A percentile compares a stretch with the other conserved stretches of the same genome.
Conservation (phyloP, 2,329 filamentous ascomycete species). For the Verticillium nonalfalfae region DNA sequence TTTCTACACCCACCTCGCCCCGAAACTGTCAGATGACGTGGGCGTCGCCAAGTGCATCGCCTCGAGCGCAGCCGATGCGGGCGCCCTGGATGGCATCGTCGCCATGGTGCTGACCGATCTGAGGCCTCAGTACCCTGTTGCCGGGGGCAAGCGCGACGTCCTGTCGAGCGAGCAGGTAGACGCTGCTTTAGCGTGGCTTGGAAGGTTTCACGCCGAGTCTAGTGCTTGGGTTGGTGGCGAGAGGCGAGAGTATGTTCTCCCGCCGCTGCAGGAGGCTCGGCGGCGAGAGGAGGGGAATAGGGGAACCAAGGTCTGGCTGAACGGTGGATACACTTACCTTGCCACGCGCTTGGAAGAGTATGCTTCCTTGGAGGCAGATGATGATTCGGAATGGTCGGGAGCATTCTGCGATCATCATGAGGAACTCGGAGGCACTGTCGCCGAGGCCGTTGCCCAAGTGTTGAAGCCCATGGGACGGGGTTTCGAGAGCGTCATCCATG, state of each 20-base stretch:
- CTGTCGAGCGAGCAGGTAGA: conserved; percentile 41
- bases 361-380: conserved; percentile 34
- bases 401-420: conserved; percentile 33
- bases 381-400: conserved; percentile 47
- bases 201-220: conserved; percentile 52
- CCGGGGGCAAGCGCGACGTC: conserved; percentile 44
- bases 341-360: conserved; percentile 56
- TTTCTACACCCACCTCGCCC: conserved; percentile 54
- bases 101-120: conserved; percentile 56
- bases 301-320: conserved; percentile 44
- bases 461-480: conserved; percentile 37
- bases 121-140: conserved; percentile 43
- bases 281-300: conserved; percentile 19
- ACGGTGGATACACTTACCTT: conserved; percentile 65
- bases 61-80: conserved; percentile 29
- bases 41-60: conserved; percentile 44
- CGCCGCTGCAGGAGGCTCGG: conserved; percentile 49
- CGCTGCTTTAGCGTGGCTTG: conserved; percentile 56
- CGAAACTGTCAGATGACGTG: conserved; percentile 31
- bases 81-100: conserved; percentile 26
- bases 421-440: conserved; percentile 27
- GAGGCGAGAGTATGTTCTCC: conserved; percentile 33
- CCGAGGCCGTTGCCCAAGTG: conserved; percentile 46
- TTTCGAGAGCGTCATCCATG: conserved; percentile 56
- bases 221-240: conserved; percentile 26